Evolutionary conservation across 495 filamentous ascomycete genomes (phyloP), one percentile per base, ranked within the genome.

Genomic region (Penicillium pulvis): DNA sequence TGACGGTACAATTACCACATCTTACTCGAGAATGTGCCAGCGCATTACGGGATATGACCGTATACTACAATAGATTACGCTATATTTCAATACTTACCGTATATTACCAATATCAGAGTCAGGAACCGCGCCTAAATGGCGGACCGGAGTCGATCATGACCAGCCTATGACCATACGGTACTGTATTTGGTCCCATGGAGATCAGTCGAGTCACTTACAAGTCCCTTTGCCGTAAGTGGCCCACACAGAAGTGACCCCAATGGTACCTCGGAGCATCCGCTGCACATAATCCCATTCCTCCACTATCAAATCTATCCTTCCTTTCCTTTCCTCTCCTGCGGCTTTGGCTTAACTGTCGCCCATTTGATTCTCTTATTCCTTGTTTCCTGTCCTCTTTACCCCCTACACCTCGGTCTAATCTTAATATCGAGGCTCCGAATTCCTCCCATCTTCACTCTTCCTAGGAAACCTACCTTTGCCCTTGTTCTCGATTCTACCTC

Each of bases 201-300:
- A 49, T 49, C 46, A 24, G 8, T 23, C 20, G 33, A 44, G 64
- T 67, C 61, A 54, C 61, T 54, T 10, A 41, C 47, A 57, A 51
- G 64, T 67, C 47, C 39, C 53, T 59, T 64, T 55, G 7, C 4
- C 49, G 46, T 35, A 51, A 35, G 50, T 43, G 16, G 59, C 58
- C 64, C 67, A 70, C 68, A 67, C 64, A 67, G 62, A 35, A 61
- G 58, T 63, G 55, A 68, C 62, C 28, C 53, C n/a, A n/a, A 28
- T 33, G 49, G 42, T 68, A 65, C 63, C 51, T 55, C 41, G 52
- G 43, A 23, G 31, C 31, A 30, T 16, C 35, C 33, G 64, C 58
- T 67, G 59, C 59, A 60, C 62, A 57, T 66, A 68, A 64, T 69
- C 60, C 60, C 47, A 42, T 59, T 66, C 47, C 53, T 68, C 64